These are phyloP conservation scores for Heritiera littoralis DNA, from an alignment of 345 rosid species.

Conservation along the genomic window DNA sequence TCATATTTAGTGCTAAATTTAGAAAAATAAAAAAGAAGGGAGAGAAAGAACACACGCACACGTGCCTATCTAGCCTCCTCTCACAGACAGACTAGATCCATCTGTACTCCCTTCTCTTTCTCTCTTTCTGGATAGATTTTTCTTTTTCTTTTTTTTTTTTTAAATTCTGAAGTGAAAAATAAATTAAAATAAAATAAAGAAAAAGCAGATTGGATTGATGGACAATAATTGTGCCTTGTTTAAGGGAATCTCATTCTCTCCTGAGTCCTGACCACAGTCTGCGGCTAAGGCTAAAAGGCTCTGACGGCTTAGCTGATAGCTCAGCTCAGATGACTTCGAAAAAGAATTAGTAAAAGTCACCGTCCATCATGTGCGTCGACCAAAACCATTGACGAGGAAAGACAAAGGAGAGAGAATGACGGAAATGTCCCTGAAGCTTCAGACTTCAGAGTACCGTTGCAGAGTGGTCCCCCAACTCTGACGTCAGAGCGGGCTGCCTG, in stretches of 20 bases:
- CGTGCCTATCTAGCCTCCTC: conserved; percentile 29
- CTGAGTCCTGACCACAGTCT: neutral
- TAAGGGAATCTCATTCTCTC: neutral
- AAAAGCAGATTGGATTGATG: neutral
- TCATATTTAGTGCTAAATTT: conserved; percentile 21
- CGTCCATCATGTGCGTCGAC: neutral
- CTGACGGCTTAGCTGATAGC: conserved; percentile 5
- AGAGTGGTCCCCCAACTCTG: neutral
- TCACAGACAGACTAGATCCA: conserved; percentile 23
- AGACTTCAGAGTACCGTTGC: neutral
- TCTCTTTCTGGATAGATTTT: conserved; percentile 17
- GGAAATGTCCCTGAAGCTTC: neutral
- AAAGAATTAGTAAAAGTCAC: neutral
- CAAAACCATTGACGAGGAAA: neutral
- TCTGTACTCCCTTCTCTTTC: conserved; percentile 18
- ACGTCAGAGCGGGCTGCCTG: neutral
- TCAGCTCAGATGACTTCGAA: neutral
- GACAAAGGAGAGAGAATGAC: neutral
- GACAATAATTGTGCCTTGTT: neutral
- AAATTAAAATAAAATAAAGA: too few species aligned
- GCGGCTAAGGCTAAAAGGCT: neutral
- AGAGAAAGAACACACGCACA: conserved; percentile 27
- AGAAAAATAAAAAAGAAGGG: conserved; percentile 6
- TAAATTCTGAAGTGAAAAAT: neutral
- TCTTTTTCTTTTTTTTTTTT: neutral